Percentiles rank a stretch among this genome's conserved stretches.
phyloP scores from a whole-genome alignment of 2,329 filamentous ascomycete genomes.

The Paraphoma sp. region DNA sequence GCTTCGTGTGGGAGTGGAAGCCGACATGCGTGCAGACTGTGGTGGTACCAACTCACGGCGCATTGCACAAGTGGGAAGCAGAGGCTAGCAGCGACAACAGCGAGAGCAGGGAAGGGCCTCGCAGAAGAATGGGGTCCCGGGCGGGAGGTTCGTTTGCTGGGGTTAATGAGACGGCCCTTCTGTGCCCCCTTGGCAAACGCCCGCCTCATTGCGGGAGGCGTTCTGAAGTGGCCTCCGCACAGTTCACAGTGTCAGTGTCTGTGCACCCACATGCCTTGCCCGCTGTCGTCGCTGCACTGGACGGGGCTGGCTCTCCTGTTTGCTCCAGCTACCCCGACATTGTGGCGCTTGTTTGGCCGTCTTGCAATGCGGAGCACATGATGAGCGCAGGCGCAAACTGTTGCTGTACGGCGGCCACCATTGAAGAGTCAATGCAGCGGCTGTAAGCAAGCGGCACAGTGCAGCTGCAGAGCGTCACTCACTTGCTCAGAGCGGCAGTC shows the following conservation, averaged over 20 bases:
- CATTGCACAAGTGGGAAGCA: slow-evolving; percentile 33
- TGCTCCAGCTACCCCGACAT: slow-evolving; percentile 1
- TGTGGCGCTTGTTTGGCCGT: neutral
- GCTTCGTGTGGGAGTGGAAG: slow-evolving; percentile 22
- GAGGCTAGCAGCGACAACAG: neutral
- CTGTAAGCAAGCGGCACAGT: neutral
- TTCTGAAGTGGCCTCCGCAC: too few relatives aligned
- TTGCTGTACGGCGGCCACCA: neutral
- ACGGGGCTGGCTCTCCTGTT: neutral
- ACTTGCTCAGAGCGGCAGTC: slow-evolving; percentile 3
- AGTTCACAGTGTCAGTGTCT: neutral
- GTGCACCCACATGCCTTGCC: slow-evolving; percentile 16
- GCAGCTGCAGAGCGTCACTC: slow-evolving; percentile 5
- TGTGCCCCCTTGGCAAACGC: slow-evolving; percentile 22
- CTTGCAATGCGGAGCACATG: neutral
- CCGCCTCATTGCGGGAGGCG: slow-evolving; percentile 9
- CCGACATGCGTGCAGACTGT: slow-evolving; percentile 32
- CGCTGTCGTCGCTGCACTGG: neutral
- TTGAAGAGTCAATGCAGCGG: neutral
- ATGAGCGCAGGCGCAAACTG: neutral
- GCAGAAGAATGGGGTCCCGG: slow-evolving; percentile 24
- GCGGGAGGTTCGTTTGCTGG: slow-evolving; percentile 24
- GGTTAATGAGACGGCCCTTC: slow-evolving; percentile 18
- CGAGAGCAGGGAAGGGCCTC: neutral
- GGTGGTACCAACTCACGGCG: slow-evolving; percentile 31